Evolutionary conservation across 164 flowering plant genomes (phyloP).

Genomic region (Chloranthus sessilifolius): DNA sequence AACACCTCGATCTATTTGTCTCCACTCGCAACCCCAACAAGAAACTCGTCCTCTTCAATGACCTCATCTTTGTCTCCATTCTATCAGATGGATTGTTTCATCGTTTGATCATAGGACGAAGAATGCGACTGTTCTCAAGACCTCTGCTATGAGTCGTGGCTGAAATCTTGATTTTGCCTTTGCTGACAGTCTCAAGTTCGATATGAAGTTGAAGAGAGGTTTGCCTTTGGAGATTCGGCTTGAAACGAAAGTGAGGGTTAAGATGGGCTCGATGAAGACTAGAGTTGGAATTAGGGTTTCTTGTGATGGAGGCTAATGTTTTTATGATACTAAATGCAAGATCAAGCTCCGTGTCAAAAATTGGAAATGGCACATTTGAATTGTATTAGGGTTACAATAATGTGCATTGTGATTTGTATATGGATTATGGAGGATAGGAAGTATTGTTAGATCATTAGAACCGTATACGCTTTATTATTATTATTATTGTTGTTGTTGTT

Average conservation of each 20-base stretch:
- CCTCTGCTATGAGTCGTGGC: conserved; percentile 16
- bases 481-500: too few relatives aligned
- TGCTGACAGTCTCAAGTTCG: conserved; percentile 24
- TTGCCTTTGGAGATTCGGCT: conserved; percentile 45
- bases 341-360: conserved; percentile 59
- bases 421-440: too few relatives aligned
- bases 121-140: conserved; percentile 41
- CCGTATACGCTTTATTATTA: too few relatives aligned
- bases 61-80: conserved; percentile 29
- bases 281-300: conserved; percentile 50
- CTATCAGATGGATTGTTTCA: conserved; percentile 24
- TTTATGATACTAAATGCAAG: conserved; percentile 35
- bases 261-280: conserved; percentile 56
- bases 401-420: too few relatives aligned
- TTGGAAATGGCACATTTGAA: conserved; percentile 38
- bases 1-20: conserved; percentile 35
- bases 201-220: conserved; percentile 48
- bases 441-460: too few relatives aligned
- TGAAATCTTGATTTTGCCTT: conserved; percentile 21
- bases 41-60: conserved; percentile 48
- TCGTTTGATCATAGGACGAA: conserved; percentile 24
- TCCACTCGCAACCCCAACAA: conserved; percentile 65
- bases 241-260: conserved; percentile 66
- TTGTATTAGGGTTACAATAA: too few relatives aligned
- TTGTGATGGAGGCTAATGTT: conserved; percentile 25